Evolutionary conservation across 176 grass and related monocot species (phyloP).

Genomic region (Ensete glaucum): DNA sequence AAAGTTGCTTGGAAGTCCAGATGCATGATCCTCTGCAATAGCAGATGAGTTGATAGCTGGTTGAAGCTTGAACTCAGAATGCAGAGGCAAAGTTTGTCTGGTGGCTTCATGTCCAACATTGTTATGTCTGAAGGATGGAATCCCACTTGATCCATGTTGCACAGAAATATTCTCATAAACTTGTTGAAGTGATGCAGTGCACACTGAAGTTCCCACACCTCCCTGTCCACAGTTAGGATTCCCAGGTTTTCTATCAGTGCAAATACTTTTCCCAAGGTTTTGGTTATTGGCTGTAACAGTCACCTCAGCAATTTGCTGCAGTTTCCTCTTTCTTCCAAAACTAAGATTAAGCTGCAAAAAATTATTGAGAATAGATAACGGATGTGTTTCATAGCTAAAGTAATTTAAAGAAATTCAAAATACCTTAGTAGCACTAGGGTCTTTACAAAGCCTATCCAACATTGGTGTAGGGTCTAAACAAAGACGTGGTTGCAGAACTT

Average conservation of each 20-base stretch:
- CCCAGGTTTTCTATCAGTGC: conserved; percentile 50
- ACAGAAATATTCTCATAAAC: conserved; percentile 29
- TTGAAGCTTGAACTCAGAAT: conserved; percentile 40
- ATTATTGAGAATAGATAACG: not conserved
- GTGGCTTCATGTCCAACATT: conserved; percentile 52
- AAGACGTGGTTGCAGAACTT: conserved; percentile 74
- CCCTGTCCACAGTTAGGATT: conserved; percentile 29
- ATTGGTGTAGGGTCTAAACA: conserved; percentile 82
- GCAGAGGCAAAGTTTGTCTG: conserved; percentile 34
- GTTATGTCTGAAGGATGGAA: conserved; percentile 41
- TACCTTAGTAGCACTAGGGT: conserved; percentile 77
- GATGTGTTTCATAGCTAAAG: conserved; percentile 14
- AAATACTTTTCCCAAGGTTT: conserved; percentile 74
- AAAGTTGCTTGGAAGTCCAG: conserved; percentile 41
- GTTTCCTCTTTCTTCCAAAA: conserved; percentile 72
- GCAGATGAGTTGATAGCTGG: conserved; percentile 39
- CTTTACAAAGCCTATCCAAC: conserved; percentile 71
- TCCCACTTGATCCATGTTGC: conserved; percentile 30
- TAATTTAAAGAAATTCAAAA: conserved; percentile 16
- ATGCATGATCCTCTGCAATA: conserved; percentile 40
- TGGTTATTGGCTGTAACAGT: conserved; percentile 60
- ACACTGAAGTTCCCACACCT: conserved; percentile 24
- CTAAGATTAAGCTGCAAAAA: conserved; percentile 69
- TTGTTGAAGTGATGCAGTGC: conserved; percentile 39
- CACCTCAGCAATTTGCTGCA: conserved; percentile 57